A percentile compares a stretch with the other conserved stretches of the same genome.
phyloP scores from a whole-genome alignment of 2,329 filamentous ascomycete species.

The Phyllosticta citrichinensis region DNA sequence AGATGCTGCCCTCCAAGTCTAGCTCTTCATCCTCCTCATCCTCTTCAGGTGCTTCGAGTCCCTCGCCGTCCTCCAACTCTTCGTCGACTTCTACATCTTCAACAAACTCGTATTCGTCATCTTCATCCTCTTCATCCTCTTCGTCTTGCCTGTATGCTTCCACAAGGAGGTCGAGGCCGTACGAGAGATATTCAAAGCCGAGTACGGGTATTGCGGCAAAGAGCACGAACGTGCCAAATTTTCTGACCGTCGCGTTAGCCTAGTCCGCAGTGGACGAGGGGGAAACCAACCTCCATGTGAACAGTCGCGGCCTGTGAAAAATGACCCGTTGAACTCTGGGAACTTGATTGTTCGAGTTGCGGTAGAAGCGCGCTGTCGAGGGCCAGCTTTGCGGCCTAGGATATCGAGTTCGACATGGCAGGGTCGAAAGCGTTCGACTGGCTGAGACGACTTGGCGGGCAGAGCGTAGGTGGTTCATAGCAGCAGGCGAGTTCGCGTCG shows the following conservation, averaged over 20 bases:
- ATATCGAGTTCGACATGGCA: not conserved
- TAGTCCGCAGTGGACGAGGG: not conserved
- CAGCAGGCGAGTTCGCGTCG: not conserved
- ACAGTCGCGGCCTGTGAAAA: slow-evolving; percentile 19
- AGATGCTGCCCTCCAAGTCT: not conserved
- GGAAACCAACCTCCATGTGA: slow-evolving; percentile 24
- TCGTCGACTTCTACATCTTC: slow-evolving; percentile 6
- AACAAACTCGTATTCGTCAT: slow-evolving; percentile 12
- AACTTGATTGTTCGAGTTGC: not conserved
- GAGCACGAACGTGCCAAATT: not conserved
- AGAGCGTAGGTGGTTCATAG: not conserved
- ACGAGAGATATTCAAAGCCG: not conserved
- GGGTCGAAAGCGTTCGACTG: not conserved
- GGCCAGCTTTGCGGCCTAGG: not conserved
- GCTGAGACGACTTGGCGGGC: not conserved
- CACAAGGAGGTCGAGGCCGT: not conserved
- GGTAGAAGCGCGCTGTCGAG: not conserved
- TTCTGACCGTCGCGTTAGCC: not conserved
- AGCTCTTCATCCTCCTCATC: not conserved
- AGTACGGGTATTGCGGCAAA: not conserved
- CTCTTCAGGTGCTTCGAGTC: not conserved
- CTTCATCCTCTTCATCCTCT: slow-evolving; percentile 21
- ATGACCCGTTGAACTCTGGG: not conserved
- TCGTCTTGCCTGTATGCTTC: slow-evolving; percentile 8
- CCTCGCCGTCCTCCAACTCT: not conserved